Percentiles rank a stretch among this genome's conserved stretches.
phyloP scores from a whole-genome alignment of 2,329 filamentous ascomycete species.

The Seiridium cupressi region DNA sequence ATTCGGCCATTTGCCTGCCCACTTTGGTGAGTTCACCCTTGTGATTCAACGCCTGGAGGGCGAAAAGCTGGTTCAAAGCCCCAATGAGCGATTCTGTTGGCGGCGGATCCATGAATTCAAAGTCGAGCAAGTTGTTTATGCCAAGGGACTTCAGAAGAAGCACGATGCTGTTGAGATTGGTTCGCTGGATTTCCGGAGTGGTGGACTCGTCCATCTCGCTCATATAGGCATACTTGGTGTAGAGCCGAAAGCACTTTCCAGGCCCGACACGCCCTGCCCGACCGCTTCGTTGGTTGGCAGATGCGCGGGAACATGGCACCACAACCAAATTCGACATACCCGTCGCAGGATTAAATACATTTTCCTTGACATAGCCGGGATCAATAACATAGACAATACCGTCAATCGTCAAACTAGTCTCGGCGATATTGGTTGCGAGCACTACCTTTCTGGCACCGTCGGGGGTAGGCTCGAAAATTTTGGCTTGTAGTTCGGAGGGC shows the following conservation, averaged over 20 bases:
- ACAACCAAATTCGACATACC: slow-evolving; percentile 92
- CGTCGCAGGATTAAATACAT: slow-evolving; percentile 85
- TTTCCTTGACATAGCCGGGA: slow-evolving; percentile 92
- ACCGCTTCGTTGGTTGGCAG: slow-evolving; percentile 88
- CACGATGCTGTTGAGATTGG: slow-evolving; percentile 81
- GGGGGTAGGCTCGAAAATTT: slow-evolving; percentile 93
- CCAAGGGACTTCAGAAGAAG: slow-evolving; percentile 85
- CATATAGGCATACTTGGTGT: slow-evolving; percentile 91
- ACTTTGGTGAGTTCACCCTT: slow-evolving; percentile 86
- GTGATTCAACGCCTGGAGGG: slow-evolving; percentile 84
- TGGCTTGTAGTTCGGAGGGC: slow-evolving; percentile 84
- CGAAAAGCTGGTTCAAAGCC: slow-evolving; percentile 87
- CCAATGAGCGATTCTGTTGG: slow-evolving; percentile 86
- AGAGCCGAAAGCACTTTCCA: slow-evolving; percentile 90
- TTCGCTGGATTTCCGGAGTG: slow-evolving; percentile 89
- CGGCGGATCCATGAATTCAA: slow-evolving; percentile 95
- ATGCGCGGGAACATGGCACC: slow-evolving; percentile 86
- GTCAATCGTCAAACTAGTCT: slow-evolving; percentile 93
- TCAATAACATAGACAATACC: slow-evolving; percentile 97
- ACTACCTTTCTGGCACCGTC: slow-evolving; percentile 85
- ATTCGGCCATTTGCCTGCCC: slow-evolving; percentile 92
- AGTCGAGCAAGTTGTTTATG: slow-evolving; percentile 88
- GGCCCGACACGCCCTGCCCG: slow-evolving; percentile 89
- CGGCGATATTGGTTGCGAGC: slow-evolving; percentile 93
- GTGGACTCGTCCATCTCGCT: slow-evolving; percentile 93